A percentile compares a stretch with the other conserved stretches of the same genome.
phyloP scores from a whole-genome alignment of 1,284 basidiomycete species.

The Irpex sp. region DNA sequence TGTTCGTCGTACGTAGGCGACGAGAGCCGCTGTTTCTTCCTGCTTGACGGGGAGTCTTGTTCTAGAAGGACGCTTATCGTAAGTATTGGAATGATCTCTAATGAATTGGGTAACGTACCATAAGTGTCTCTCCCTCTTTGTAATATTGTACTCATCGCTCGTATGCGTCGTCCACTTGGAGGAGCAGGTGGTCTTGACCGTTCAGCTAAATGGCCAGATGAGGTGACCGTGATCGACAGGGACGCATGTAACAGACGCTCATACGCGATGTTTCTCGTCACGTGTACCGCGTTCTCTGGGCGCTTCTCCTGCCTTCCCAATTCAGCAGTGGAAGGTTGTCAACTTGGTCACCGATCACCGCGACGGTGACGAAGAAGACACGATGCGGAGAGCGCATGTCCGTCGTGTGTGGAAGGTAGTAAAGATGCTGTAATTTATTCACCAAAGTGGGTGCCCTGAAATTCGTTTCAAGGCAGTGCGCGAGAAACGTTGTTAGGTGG shows the following conservation, averaged over 20 bases:
- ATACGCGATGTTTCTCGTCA: not conserved
- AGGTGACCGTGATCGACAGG: too few species aligned
- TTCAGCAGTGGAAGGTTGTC: not conserved
- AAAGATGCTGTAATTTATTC: not conserved
- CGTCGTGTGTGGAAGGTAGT: not conserved
- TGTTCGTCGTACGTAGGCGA: constrained; percentile 69
- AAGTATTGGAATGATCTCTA: not conserved
- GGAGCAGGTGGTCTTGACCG: too few species aligned
- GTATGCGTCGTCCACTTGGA: not conserved
- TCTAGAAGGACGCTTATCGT: not conserved
- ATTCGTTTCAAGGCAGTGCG: not conserved
- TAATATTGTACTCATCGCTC: not conserved
- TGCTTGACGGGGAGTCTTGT: constrained; percentile 12
- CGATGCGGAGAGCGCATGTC: not conserved
- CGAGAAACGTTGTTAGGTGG: not conserved
- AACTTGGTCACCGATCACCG: too few species aligned
- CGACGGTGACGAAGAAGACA: not conserved
- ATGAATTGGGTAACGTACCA: not conserved
- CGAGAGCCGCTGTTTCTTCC: constrained; percentile 55
- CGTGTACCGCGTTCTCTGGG: constrained; percentile 1
- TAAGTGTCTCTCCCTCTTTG: not conserved
- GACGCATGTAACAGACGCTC: not conserved
- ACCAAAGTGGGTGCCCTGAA: too few species aligned
- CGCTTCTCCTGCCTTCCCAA: not conserved
- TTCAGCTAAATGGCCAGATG: too few species aligned